These are phyloP conservation scores for Claviceps lovelessii DNA, from an alignment of 2,329 filamentous ascomycete species.

Conservation along the genomic window DNA sequence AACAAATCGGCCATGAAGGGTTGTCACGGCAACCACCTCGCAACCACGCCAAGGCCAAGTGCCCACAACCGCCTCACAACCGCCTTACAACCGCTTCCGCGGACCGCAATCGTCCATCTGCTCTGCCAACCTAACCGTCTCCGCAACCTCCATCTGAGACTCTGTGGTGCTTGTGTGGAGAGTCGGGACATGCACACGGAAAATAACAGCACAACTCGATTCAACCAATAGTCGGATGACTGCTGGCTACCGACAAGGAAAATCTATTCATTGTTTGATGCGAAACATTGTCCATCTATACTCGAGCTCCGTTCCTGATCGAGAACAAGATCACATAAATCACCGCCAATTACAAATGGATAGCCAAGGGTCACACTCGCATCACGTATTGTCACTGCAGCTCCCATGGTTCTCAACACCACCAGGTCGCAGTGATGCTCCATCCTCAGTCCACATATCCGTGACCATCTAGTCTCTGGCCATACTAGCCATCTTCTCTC, in stretches of 20 bases:
- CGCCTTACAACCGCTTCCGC: neutral
- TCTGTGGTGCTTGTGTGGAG: neutral
- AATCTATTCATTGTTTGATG: neutral
- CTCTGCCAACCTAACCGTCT: neutral
- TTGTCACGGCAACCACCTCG: constrained; percentile 5
- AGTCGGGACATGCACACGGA: neutral
- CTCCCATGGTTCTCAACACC: neutral
- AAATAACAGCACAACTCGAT: neutral
- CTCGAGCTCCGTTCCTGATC: neutral
- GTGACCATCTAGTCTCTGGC: neutral
- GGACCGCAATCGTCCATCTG: neutral
- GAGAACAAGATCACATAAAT: neutral
- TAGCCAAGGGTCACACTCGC: too few species aligned
- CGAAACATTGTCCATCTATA: neutral
- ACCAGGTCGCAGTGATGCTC: neutral
- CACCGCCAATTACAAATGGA: neutral
- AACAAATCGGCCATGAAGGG: neutral
- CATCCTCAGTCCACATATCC: neutral
- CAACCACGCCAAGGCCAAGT: neutral
- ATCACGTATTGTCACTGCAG: neutral
- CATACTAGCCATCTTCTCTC: too few species aligned
- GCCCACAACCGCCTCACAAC: neutral
- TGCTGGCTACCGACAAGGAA: neutral
- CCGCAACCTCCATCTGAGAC: neutral
- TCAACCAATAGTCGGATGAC: neutral